phyloP scores from a whole-genome alignment of 768 basidiomycete genomes.

The Cystobasidium ongulense region DNA sequence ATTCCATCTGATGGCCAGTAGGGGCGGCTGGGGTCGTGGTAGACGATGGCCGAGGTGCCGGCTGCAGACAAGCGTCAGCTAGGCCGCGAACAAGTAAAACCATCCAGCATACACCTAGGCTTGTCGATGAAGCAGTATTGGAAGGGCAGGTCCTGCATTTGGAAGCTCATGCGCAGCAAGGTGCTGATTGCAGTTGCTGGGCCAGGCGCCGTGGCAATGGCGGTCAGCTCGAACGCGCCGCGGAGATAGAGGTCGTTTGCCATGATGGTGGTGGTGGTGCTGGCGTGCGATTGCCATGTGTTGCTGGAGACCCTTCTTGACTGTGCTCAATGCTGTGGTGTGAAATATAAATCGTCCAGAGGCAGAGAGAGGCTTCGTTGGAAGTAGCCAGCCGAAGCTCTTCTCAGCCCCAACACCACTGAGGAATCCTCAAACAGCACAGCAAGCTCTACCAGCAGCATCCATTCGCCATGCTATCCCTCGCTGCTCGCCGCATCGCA shows the following conservation, averaged over 20 bases:
- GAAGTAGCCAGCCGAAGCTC: background rate
- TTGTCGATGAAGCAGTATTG: slow-evolving; percentile 34
- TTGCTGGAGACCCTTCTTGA: no score
- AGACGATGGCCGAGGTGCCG: slow-evolving; percentile 37
- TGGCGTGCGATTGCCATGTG: background rate
- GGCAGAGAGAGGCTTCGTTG: background rate
- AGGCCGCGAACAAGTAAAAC: background rate
- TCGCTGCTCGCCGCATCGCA: background rate
- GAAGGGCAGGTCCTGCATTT: slow-evolving; percentile 32
- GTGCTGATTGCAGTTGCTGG: background rate
- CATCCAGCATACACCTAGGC: slow-evolving; percentile 35
- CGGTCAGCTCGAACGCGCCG: background rate
- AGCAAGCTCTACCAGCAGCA: background rate
- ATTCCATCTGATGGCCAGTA: slow-evolving; percentile 37
- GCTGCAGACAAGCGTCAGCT: slow-evolving; percentile 15
- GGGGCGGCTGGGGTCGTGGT: slow-evolving; percentile 11
- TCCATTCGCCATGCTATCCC: background rate
- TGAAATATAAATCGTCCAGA: no score
- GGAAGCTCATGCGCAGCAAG: background rate
- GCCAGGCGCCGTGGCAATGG: background rate
- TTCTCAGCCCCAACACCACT: background rate
- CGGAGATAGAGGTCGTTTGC: slow-evolving; percentile 27
- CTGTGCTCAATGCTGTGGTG: no score
- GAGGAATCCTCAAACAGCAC: background rate
- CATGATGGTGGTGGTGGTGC: background rate